Base-by-base conservation (phyloP, 306 rosid genomes). In the Fragaria iinumae region DNA sequence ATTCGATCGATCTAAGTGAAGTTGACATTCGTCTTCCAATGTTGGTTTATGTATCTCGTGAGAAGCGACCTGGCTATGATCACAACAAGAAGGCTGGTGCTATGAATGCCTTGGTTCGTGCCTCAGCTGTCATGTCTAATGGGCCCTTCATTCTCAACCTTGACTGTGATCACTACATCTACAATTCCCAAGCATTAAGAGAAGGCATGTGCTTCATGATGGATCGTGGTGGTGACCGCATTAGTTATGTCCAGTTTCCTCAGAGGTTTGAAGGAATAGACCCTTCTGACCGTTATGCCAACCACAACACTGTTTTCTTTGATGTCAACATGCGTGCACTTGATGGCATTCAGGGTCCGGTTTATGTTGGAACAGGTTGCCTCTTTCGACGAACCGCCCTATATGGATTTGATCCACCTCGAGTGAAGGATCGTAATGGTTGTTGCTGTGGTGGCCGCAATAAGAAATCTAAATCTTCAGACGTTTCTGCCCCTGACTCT, bases 181-280 rank as follows among this genome's bases (percentile, higher is more conserved):
- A 71, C 70, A 88, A 91, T 75, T 91, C 97, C n/a, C 76, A 82
- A 44, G 97, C 97, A 9, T 0, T 89, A 63, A 89, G 96, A 68
- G 96, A 91, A 84, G 96, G 96, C 11, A 91, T 91, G 90, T 91
- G 96, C 87, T 89, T 87, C 89, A 91, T 91, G 97, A 89, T 91
- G 97, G 97, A 91, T 86, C 88, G 83, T 6, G 97, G 80, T 45
- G 97, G 97, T 4, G 97, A 91, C 2, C 83, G 62, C 29, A 84
- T 89, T 49, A 77, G 88, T 82, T 91, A 86, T 39, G 90, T 88
- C 68, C 97, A 91, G 76, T 91, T 91, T 66, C 97, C 97, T 47
- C 97, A 91, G 76, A 84, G 97, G 83, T 91, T 91, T 56, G 96
- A 91, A 85, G 96, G 96, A 72, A 87, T 91, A 3, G 96, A 91